Evolutionary conservation across 2,329 filamentous ascomycete genomes (phyloP), one percentile per base, ranked within the genome.

Genomic region (Metarhizium sp.): DNA sequence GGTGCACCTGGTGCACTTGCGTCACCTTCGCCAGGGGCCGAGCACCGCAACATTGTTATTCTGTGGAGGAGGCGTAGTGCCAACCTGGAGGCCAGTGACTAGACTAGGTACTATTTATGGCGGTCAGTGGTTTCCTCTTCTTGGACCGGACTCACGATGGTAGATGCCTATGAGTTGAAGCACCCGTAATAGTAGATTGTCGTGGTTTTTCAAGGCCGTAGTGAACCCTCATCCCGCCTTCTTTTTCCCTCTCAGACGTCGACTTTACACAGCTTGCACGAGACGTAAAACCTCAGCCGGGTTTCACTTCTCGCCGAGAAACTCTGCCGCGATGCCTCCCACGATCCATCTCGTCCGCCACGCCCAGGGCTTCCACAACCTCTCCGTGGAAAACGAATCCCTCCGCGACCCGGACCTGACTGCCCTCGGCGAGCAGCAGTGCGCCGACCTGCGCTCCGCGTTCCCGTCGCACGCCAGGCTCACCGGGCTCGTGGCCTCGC

Each of bases 331-430:
- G 30, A 81, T 81, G 78, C 67, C 75, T 2, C 75, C 77, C 30
- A 81, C 76, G 47, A 74, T 88, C 60, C 82, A 88, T 69, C 76
- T 87, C 61, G 80, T 90, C 63, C 86, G 87, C 70, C 87, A 90
- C 69, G 87, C 85, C 13, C 77, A 90, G 73, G 91, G 90, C 71
- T 83, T 81, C 67, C 92, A 96, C 78, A 96, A 96, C 70, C 80
- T 94, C 65, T 77, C 65, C 59, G 64, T 75, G 30, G 85, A 79
- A 59, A 90, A 92, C 71, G 86, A 92, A 67, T 66, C 73, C 58
- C 75, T 95, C 45, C 84, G 69, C n/a, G 92, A 96, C 66, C 91
- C 92, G 1, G 75, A 82, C 57, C 80, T 96, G 54, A 96, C 92
- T 1, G 75, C 81, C 0, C 76, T 85, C n/a, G 92, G 92, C 62